Conservation (phyloP, 2,329 filamentous ascomycete species). For the Scortechinia acanthostroma region DNA sequence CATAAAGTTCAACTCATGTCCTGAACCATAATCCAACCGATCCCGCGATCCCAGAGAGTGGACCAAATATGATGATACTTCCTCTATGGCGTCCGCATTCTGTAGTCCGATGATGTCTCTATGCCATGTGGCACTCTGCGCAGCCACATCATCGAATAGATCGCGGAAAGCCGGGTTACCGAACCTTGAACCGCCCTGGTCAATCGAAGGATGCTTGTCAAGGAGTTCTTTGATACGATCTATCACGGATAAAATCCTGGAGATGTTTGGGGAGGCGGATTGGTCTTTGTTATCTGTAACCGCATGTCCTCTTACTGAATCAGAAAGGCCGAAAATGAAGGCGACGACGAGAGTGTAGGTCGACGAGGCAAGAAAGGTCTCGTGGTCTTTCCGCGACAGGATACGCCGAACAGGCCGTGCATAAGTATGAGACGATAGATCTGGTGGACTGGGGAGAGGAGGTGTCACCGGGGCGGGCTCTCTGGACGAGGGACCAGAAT, state of each 20-base stretch:
- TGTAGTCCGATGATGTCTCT: slow-evolving; percentile 40
- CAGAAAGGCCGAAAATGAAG: slow-evolving; percentile 81
- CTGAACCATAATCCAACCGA: slow-evolving; percentile 92
- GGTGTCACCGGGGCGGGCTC: slow-evolving; percentile 58
- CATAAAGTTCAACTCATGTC: slow-evolving; percentile 94
- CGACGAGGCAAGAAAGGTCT: slow-evolving; percentile 71
- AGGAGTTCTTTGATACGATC: slow-evolving; percentile 63
- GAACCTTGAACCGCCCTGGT: slow-evolving; percentile 83
- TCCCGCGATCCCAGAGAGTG: slow-evolving; percentile 80
- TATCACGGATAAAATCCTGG: slow-evolving; percentile 63
- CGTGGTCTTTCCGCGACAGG: slow-evolving; percentile 72
- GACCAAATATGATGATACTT: slow-evolving; percentile 73
- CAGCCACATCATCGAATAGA: slow-evolving; percentile 66
- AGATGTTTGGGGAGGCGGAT: slow-evolving; percentile 46
- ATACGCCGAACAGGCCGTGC: slow-evolving; percentile 70
- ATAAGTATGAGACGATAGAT: slow-evolving; percentile 53
- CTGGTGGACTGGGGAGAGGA: slow-evolving; percentile 60
- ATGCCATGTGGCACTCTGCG: slow-evolving; percentile 56
- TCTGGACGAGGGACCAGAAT: not conserved
- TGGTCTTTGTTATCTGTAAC: slow-evolving; percentile 40
- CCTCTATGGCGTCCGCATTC: slow-evolving; percentile 46
- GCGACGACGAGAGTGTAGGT: slow-evolving; percentile 71
- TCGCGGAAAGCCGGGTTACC: slow-evolving; percentile 86
- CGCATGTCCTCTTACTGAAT: slow-evolving; percentile 49
- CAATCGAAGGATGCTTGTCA: slow-evolving; percentile 67